phyloP scores from a whole-genome alignment of 495 filamentous ascomycete genomes.

The Penicillium flavigenum region DNA sequence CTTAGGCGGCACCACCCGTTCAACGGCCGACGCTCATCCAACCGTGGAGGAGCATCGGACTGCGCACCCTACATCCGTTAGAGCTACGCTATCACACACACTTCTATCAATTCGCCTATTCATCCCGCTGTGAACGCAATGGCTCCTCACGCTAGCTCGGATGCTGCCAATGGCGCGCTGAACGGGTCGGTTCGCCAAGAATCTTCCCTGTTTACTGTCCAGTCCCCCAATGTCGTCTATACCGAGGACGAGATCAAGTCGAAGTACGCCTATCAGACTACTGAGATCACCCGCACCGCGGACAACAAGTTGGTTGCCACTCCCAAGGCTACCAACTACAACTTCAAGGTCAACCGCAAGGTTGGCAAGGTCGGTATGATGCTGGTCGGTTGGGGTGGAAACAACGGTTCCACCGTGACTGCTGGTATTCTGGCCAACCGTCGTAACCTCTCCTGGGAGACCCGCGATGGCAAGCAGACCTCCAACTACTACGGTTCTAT shows the following conservation, averaged over 20 bases:
- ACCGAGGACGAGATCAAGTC: conserved; percentile 83
- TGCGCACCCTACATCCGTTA: conserved; percentile 63
- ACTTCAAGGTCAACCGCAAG: conserved; percentile 96
- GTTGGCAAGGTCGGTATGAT: conserved; percentile 93
- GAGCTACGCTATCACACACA: conserved; percentile 26
- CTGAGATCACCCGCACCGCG: conserved; percentile 66
- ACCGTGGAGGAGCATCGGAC: conserved; percentile 84
- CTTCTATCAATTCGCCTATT: conserved; percentile 23
- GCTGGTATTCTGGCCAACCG: conserved; percentile 97
- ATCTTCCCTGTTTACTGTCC: conserved; percentile 71
- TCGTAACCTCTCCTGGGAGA: conserved; percentile 83
- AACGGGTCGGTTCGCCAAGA: conserved; percentile 63
- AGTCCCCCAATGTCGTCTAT: conserved; percentile 91
- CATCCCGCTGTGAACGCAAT: conserved; percentile 52
- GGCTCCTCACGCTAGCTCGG: conserved; percentile 88
- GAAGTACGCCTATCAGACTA: conserved; percentile 96
- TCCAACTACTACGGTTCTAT: conserved; percentile 99
- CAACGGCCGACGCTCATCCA: conserved; percentile 94
- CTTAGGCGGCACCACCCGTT: conserved; percentile 90
- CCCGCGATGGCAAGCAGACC: conserved; percentile 76
- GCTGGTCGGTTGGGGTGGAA: conserved; percentile 97
- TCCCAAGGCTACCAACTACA: conserved; percentile 85
- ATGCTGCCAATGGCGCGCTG: conserved; percentile 62
- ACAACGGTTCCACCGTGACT: conserved; percentile 97
- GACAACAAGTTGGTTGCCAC: conserved; percentile 79